Evolutionary conservation across 805 yeast genomes (phyloP).

Genomic region (Ogataea corticis): DNA sequence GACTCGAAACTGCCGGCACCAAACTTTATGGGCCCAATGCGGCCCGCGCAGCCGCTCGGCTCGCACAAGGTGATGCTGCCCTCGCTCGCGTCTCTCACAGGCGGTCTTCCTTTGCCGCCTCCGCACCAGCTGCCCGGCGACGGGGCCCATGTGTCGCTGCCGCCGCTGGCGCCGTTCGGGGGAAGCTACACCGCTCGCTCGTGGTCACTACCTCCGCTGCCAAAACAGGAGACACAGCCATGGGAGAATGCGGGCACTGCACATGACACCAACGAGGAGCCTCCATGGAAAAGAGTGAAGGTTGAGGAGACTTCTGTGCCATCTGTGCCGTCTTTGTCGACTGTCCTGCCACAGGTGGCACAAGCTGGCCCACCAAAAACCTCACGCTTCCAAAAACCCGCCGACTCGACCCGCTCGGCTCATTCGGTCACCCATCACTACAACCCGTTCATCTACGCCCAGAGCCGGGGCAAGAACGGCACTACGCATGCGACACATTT

Average conservation of each 20-base stretch:
- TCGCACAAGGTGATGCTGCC: conserved; percentile 16
- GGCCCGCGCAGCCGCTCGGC: background rate
- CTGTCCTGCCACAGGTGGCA: no score
- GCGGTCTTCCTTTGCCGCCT: conserved; percentile 13
- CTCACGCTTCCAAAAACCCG: conserved; percentile 24
- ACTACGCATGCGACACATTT: no score
- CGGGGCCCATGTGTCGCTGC: no score
- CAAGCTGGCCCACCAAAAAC: conserved; percentile 30
- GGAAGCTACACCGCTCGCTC: background rate
- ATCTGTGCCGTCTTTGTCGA: no score
- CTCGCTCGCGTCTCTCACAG: conserved; percentile 18
- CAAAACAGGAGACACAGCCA: no score
- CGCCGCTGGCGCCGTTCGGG: background rate
- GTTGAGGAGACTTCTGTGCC: no score
- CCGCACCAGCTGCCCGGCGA: conserved; percentile 1
- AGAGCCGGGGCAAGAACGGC: conserved; percentile 38
- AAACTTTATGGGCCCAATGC: no score
- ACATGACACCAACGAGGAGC: background rate
- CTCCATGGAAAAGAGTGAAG: background rate
- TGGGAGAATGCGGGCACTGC: no score
- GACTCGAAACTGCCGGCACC: background rate
- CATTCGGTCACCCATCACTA: conserved; percentile 34
- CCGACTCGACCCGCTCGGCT: background rate
- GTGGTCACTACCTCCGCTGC: background rate
- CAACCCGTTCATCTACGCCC: conserved; percentile 49